These are phyloP conservation scores for Eurotiales sp. DNA, from an alignment of 2,329 filamentous ascomycete species.

Conservation along the genomic window DNA sequence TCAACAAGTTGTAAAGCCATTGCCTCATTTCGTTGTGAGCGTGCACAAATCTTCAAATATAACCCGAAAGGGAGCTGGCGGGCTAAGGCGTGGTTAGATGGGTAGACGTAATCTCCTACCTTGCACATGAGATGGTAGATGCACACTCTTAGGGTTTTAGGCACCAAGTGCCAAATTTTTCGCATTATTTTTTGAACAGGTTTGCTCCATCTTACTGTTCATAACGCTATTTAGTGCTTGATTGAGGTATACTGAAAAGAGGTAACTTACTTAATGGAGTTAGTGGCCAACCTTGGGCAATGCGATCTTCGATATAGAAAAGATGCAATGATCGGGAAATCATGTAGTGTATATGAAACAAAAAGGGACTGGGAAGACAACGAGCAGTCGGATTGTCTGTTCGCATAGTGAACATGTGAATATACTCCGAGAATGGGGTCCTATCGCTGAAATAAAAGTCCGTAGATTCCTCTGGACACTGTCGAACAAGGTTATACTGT, in stretches of 20 bases:
- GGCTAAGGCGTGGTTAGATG: not conserved
- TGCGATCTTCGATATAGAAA: conserved; percentile 6
- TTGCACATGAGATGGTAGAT: not conserved
- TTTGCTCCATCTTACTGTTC: not conserved
- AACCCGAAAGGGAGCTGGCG: not conserved
- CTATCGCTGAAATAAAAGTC: not conserved
- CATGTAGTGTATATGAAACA: not conserved
- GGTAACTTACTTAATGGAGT: not conserved
- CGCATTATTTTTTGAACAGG: not conserved
- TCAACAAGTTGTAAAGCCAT: conserved; percentile 11
- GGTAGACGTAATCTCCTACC: not conserved
- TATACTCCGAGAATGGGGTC: not conserved
- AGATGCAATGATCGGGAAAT: not conserved
- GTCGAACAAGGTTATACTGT: not conserved
- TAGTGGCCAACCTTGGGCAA: not conserved
- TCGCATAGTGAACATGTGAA: not conserved
- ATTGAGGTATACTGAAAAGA: too few relatives aligned
- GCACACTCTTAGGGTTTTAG: not conserved
- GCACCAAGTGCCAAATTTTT: not conserved
- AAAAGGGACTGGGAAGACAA: not conserved
- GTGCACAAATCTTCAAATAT: not conserved
- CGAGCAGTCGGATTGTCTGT: not conserved
- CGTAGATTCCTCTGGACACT: not conserved
- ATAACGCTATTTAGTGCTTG: too few relatives aligned
- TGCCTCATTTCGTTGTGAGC: conserved; percentile 5